phyloP scores from a whole-genome alignment of 768 basidiomycete species.

The Xerocomellus amylosporus region DNA sequence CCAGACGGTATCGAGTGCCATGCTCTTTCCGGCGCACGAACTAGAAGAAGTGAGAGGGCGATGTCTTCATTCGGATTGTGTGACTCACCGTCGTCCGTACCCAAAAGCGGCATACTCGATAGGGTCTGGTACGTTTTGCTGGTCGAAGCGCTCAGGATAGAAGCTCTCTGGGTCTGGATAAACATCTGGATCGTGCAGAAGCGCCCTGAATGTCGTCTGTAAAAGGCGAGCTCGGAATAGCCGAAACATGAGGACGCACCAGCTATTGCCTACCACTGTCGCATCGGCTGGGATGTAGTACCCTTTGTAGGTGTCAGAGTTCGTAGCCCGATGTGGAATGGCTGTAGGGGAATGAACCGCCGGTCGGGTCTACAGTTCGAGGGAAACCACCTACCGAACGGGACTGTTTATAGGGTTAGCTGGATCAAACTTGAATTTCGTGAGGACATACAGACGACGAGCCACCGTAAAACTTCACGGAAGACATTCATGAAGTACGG shows the following conservation, averaged over 20 bases:
- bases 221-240: not conserved
- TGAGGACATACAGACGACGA: not conserved
- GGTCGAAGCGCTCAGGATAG: not conserved
- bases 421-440: not conserved
- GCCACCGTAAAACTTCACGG: slow-evolving; percentile 3
- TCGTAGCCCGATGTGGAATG: not conserved
- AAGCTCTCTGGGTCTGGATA: slow-evolving; percentile 3
- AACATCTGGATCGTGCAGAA: not conserved
- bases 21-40: slow-evolving; percentile 3
- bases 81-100: slow-evolving; percentile 5
- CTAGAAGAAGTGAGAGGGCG: not conserved
- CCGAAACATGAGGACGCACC: not conserved
- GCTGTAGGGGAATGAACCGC: not conserved
- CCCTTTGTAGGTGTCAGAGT: slow-evolving; percentile 4
- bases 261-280: slow-evolving; percentile 3
- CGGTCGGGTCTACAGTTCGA: not conserved
- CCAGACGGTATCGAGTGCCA: slow-evolving; percentile 3
- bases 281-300: slow-evolving; percentile 2
- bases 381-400: not conserved
- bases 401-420: not conserved
- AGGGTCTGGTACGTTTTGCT: not conserved
- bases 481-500: slow-evolving; percentile 5
- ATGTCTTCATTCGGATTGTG: not conserved
- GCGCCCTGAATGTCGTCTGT: not conserved
- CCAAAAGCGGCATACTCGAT: slow-evolving; percentile 2